phyloP scores from a whole-genome alignment of 2,329 filamentous ascomycete species.

The Neonectria punicea region DNA sequence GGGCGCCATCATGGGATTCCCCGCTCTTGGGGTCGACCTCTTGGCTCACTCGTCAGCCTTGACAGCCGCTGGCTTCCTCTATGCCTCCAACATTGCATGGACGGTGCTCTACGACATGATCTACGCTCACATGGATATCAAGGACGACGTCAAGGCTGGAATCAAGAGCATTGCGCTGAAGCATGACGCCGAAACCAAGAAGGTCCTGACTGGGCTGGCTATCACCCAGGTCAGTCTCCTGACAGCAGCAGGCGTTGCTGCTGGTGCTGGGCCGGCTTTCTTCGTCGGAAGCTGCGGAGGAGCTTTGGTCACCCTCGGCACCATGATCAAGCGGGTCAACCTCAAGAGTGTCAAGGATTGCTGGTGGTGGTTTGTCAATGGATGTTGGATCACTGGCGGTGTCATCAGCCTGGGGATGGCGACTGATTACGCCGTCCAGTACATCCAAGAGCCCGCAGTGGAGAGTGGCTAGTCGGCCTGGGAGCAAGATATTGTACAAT shows the following conservation, averaged over 20 bases:
- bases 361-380: constrained; percentile 83
- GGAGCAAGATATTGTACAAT: constrained; percentile 29
- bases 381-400: constrained; percentile 75
- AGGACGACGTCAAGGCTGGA: constrained; percentile 84
- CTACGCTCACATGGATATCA: constrained; percentile 92
- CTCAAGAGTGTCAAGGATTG: constrained; percentile 74
- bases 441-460: constrained; percentile 48
- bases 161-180: constrained; percentile 90
- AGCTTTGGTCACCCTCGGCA: constrained; percentile 66
- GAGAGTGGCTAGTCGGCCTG: constrained; percentile 23
- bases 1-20: constrained; percentile 90
- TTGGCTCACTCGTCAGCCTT: constrained; percentile 71
- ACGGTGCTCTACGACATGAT: constrained; percentile 93
- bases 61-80: constrained; percentile 74
- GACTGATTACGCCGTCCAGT: constrained; percentile 67
- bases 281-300: constrained; percentile 75
- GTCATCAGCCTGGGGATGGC: constrained; percentile 68
- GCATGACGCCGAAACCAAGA: constrained; percentile 81
- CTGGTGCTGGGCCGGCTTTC: constrained; percentile 75
- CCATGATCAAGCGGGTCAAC: constrained; percentile 76
- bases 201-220: constrained; percentile 77
- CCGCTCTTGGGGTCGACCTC: constrained; percentile 82
- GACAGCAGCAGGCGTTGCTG: constrained; percentile 73
- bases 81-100: constrained; percentile 85
- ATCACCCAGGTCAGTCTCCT: constrained; percentile 76